Evolutionary conservation across 176 grass and related monocot genomes (phyloP), one percentile per base, ranked within the genome.

Genomic region (Zea mays): DNA sequence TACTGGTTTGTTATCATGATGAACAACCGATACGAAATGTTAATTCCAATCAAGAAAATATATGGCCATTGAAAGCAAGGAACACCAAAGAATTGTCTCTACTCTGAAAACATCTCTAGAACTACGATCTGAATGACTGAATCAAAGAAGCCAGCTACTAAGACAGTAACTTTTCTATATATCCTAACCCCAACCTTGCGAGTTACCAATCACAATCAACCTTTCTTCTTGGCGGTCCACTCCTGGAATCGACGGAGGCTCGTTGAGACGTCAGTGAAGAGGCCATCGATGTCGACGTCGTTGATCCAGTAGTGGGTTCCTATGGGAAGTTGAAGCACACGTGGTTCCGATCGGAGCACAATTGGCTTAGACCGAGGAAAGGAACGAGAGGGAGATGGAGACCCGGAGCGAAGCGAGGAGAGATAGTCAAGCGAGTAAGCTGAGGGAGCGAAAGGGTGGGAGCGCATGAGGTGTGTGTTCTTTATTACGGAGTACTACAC

Each of bases 221-320:
- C 39, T 10, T 38, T 61, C 56, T 47, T 81, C 9, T 41, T 64
- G 56, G 71, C 5, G 3, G 88, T 77, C 79, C 83, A 83, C 4
- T 86, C 72, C 70, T 86, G 83, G 75, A 69, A 86, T 27, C 55
- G 74, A 47, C 62, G 83, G 74, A 90, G 83, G 74, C 83, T 90
- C n/a, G 74, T 79, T 2, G 83, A 74, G 19, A 90, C 83, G 48
- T 90, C 83, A 14, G 88, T 86, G 64, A 86, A 90, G 69, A 83
- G 75, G 2, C 75, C 88, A 13, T 86, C 88, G 33, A 90, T 83
- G 40, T 69, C 83, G 62, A 79, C 80, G 46, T 36, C 15, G 56
- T 79, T 86, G 55, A 90, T 40, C 83, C 88, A 90, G 62, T 86
- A 90, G 56, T 90, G 5, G 83, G 88, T 33, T 79, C 88, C 69